A percentile compares a stretch with the other conserved stretches of the same genome.
Conservation (phyloP, 331 rosid species). For the Saraca asoca region DNA sequence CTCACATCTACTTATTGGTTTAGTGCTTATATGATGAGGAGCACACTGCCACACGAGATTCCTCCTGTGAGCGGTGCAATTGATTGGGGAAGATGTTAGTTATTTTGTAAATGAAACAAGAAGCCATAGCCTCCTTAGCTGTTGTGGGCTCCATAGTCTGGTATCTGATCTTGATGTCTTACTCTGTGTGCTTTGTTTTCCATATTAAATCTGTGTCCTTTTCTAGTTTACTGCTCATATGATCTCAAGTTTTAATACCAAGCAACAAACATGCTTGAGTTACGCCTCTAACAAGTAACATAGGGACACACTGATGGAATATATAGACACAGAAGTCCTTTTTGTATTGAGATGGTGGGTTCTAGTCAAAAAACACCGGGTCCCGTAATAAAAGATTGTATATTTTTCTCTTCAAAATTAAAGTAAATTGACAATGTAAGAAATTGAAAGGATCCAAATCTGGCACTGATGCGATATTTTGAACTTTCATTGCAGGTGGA, state of each 20-base stretch:
- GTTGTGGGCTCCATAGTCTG: neutral
- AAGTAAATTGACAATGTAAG: too few species aligned
- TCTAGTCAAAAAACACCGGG: too few species aligned
- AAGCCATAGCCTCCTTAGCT: neutral
- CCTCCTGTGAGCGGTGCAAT: too few species aligned
- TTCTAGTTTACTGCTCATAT: conserved; percentile 5
- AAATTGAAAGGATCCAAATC: neutral
- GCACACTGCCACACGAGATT: too few species aligned
- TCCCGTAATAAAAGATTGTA: too few species aligned
- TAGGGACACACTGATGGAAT: too few species aligned
- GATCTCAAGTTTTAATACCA: neutral
- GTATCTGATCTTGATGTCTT: neutral
- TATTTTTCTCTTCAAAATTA: too few species aligned
- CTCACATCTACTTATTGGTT: too few species aligned
- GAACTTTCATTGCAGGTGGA: conserved; percentile 58
- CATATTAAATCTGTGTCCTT: neutral
- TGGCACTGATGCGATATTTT: neutral
- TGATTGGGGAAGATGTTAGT: neutral
- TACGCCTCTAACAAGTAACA: neutral
- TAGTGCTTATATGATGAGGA: too few species aligned
- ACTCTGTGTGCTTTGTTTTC: neutral
- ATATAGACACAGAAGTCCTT: too few species aligned
- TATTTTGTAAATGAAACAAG: neutral
- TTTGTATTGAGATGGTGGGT: too few species aligned
- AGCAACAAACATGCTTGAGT: conserved; percentile 2